phyloP scores from a whole-genome alignment of 805 yeast genomes.

The Monosporozyma unispora region DNA sequence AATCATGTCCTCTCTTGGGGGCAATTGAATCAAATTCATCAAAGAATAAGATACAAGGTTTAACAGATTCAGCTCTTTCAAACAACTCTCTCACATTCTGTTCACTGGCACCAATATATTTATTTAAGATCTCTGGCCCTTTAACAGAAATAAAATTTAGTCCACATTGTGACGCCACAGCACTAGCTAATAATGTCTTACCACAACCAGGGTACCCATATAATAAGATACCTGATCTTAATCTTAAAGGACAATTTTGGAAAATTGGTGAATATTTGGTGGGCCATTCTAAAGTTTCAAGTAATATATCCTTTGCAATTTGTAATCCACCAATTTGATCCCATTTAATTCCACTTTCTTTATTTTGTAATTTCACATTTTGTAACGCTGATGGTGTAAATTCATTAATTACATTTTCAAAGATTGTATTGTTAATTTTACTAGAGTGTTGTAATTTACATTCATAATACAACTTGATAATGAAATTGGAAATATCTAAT shows the following conservation, averaged over 20 bases:
- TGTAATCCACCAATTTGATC: slow-evolving; percentile 79
- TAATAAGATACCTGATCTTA: slow-evolving; percentile 80
- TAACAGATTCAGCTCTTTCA: slow-evolving; percentile 89
- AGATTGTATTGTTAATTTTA: slow-evolving; percentile 10
- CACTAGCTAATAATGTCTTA: slow-evolving; percentile 84
- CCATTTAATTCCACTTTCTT: slow-evolving; percentile 49
- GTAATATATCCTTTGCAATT: slow-evolving; percentile 62
- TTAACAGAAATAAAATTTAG: slow-evolving; percentile 86
- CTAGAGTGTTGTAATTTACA: slow-evolving; percentile 6
- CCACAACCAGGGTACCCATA: slow-evolving; percentile 99
- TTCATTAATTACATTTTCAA: slow-evolving; percentile 51
- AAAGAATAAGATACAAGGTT: slow-evolving; percentile 85
- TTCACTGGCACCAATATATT: slow-evolving; percentile 95
- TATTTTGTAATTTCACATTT: slow-evolving; percentile 70
- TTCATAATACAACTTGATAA: slow-evolving; percentile 61
- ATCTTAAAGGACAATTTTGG: slow-evolving; percentile 72
- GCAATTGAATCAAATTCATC: slow-evolving; percentile 97
- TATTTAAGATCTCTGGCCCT: slow-evolving; percentile 92
- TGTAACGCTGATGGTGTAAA: slow-evolving; percentile 75
- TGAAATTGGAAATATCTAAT: slow-evolving; percentile 61
- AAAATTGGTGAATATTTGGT: slow-evolving; percentile 94
- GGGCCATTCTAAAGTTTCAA: slow-evolving; percentile 96
- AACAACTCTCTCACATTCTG: slow-evolving; percentile 89
- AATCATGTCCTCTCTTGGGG: slow-evolving; percentile 95
- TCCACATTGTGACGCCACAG: slow-evolving; percentile 90